Evolutionary conservation across 345 rosid species (phyloP), one percentile per base, ranked within the genome.

Genomic region (Ceriops tagal): DNA sequence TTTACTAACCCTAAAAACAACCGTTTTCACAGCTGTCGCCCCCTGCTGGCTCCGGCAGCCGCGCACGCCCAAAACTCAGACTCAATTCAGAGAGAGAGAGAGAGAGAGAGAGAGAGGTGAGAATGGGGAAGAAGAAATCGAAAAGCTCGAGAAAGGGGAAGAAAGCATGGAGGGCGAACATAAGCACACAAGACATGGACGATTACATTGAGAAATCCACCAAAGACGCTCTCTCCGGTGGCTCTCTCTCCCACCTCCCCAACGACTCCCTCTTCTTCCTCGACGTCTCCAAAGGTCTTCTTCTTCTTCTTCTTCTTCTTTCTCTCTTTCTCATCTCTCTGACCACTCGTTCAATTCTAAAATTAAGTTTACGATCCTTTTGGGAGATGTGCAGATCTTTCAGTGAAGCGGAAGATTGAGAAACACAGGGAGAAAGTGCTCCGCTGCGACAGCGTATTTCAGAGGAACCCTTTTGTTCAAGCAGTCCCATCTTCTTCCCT

Each of bases 101-200:
- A 28, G 30, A 28, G 3, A 28, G 30, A 28, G 30, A 28, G 30
- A 53, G 6, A 31, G 34, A 8, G 53, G 32, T 49, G 18, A 53
- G 24, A 61, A 75, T 64, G 77, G 89, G 89, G 96, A 90, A 92
- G 71, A 91, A 89, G 83, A 82, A 62, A 58, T 57, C 89, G 2
- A 93, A 89, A 67, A 83, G 81, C 24, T 91, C 97, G 30, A 83
- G 97, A 76, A 95, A 95, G 78, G 96, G 96, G 22, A 92, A 95
- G 75, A 95, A 95, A 73, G 97, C 90, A 31, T 95, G 99, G 99
- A 88, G 97, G 67, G 96, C 93, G 1, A 95, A 92, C 83, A 95
- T 88, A 46, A 95, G 96, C 81, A 88, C 96, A 0, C 89, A 83
- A 59, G 96, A 91, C 64, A 81, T 89, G 46, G 84, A 83, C 31